Percentiles rank a stretch among this genome's conserved stretches.
Evolutionary conservation across 2,329 filamentous ascomycete genomes (phyloP).

Genomic region (Periglandula ipomoeae): DNA sequence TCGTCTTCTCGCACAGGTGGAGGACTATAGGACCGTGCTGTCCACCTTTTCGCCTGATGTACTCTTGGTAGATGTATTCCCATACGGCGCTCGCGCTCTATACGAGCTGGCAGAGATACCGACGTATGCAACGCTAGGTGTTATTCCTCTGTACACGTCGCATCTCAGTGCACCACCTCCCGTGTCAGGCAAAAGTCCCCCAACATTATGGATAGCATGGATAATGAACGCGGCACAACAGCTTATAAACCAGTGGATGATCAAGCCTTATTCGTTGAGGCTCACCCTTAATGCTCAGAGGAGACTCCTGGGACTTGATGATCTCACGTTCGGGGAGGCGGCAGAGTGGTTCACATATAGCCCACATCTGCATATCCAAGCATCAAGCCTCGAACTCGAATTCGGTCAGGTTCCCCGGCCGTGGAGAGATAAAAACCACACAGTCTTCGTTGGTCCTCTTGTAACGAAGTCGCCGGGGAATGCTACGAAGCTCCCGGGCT

Average conservation of each 20-base stretch:
- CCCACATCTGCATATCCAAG: slow-evolving; percentile 28
- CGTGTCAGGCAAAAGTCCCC: slow-evolving; percentile 22
- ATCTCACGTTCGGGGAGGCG: slow-evolving; percentile 20
- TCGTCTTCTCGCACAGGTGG: slow-evolving; percentile 25
- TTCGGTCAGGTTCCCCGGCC: slow-evolving; percentile 19
- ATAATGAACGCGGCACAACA: slow-evolving; percentile 20
- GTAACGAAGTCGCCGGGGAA: slow-evolving; percentile 15
- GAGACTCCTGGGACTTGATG: slow-evolving; percentile 16
- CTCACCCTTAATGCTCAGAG: slow-evolving; percentile 23
- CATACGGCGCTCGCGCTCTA: slow-evolving; percentile 26
- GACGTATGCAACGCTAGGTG: slow-evolving; percentile 27
- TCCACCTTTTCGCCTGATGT: slow-evolving; percentile 20
- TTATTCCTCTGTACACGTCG: slow-evolving; percentile 29
- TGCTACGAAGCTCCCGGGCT: slow-evolving; percentile 17
- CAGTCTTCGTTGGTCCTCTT: slow-evolving; percentile 25
- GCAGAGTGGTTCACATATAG: slow-evolving; percentile 26
- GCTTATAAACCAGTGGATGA: slow-evolving; percentile 17
- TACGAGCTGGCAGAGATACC: slow-evolving; percentile 25
- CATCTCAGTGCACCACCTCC: slow-evolving; percentile 19
- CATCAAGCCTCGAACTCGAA: slow-evolving; percentile 24
- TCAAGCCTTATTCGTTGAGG: slow-evolving; percentile 18
- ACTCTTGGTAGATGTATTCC: slow-evolving; percentile 29
- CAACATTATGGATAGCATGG: slow-evolving; percentile 16
- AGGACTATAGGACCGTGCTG: slow-evolving; percentile 25
- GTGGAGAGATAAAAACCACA: slow-evolving; percentile 11